Evolutionary conservation across 108 stramenopile species (phyloP), one percentile per base, ranked within the genome.

Genomic region (Cyclostephanos tholiformis): DNA sequence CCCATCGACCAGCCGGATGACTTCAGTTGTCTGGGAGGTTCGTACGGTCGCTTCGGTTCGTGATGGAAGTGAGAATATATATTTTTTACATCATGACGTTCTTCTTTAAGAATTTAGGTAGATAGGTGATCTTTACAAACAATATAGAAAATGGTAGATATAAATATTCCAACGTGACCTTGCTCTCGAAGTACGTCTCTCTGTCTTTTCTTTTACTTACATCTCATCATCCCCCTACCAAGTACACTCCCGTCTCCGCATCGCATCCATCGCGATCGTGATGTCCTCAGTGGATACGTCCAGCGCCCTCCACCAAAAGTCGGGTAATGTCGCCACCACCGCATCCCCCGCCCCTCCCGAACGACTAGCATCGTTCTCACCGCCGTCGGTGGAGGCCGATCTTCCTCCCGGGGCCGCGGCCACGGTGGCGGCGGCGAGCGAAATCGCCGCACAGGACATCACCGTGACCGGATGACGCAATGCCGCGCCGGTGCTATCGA

Each of bases 21-120:
- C 74, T 96, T 96, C 66, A 81, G 92, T 66, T 93, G 92, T 71
- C 78, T 91, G 46, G 83, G 85, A 20, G 95, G 92, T 25, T 59
- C 62, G 26, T 94, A 91, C 72, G 71, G 87, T 9, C 61, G 91
- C 10, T 74, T 95, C 55, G 90, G 84, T 19, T 74, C 69, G 16
- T 2, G 14, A 14, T 4, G 44, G n/a, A n/a, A n/a, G n/a, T n/a
- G n/a, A n/a, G n/a, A n/a, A n/a, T n/a, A n/a, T n/a, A n/a, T n/a
- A n/a, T n/a, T n/a, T n/a, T n/a, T n/a, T n/a, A n/a, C n/a, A n/a
- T n/a, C n/a, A 46, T 67, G 71, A 35, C 72, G 83, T 22, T 41
- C 30, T 25, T 59, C n/a, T n/a, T n/a, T n/a, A n/a, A n/a, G n/a
- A n/a, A n/a, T n/a, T n/a, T n/a, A n/a, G n/a, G n/a, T n/a, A n/a